Evolutionary conservation across 352 stramenopile genomes (phyloP), one percentile per base, ranked within the genome.

Genomic region (Pythium folliculosum): DNA sequence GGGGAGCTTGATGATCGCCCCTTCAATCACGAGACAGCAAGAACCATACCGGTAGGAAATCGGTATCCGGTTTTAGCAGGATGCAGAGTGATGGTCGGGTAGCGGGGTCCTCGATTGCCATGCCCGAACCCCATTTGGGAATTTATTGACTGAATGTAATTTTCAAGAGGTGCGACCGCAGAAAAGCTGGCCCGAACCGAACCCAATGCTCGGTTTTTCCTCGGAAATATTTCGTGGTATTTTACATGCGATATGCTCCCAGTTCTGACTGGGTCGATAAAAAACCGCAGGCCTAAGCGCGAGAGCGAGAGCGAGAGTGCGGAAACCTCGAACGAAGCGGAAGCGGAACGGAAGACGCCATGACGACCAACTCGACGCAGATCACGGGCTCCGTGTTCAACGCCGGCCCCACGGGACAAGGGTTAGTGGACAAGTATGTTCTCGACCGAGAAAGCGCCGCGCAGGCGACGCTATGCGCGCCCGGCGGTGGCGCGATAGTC

Each of bases 401-500:
- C 63, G 82, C 84, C 35, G 84, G 84, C 40, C 84, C 84, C 30
- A 77, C 77, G 54, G 84, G 84, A 69, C 80, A 77, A 63, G 84
- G 84, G 71, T 84, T 87, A 68, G 70, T 73, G 44, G 63, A 77
- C 50, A 72, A 80, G 65, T 84, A 77, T 60, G 70, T 77, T 13
- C 14, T 13, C 32, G 32, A 40, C 38, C 40, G 5, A 50, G 44
- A 0, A 6, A 25, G 44, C 44, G 44, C 14, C 19, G 19, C 30
- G 51, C 27, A 32, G 27, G 5, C 14, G 25, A n/a, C 22, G 17
- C 22, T 63, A 32, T 22, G 37, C 40, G 32, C 23, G 21, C 35
- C 37, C 12, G 8, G 16, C 21, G 44, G 44, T 13, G 44, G 19
- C 44, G 53, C 43, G 37, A 5, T 37, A 16, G 19, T 43, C 8